Evolutionary conservation across 495 filamentous ascomycete genomes (phyloP), one percentile per base, ranked within the genome.

Genomic region (Penicillium robsamsonii): DNA sequence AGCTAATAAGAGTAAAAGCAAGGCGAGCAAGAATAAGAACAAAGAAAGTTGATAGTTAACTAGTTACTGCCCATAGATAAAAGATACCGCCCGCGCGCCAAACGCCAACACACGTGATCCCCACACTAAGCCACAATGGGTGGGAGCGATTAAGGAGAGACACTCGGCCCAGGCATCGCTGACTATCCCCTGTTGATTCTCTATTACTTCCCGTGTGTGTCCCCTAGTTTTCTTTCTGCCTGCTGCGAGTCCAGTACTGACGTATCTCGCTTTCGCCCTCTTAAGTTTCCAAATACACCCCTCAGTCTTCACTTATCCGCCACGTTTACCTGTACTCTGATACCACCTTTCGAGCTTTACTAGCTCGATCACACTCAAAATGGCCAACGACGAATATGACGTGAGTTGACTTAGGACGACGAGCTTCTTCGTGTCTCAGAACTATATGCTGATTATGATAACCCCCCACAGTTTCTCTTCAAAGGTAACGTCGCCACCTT

Each of bases 301-400:
- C 24, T 44, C 38, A 50, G 20, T 52, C 56, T 53, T 60, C 46
- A 53, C 49, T 50, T 53, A 49, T 51, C 42, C 58, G 46, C 55
- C 44, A 58, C 59, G 62, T 67, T 56, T 50, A 63, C 63, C 64
- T 63, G 25, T 18, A 52, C 50, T 60, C 58, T 61, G 43, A 43
- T 60, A 61, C 47, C 49, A 47, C 46, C 47, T 48, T 37, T 56
- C 55, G 55, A 51, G 55, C 55, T 57, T 33, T 29, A 42, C 38
- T 30, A 45, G 55, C 47, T 57, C 47, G 29, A 51, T 38, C 46
- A 44, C 47, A 42, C 46, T 55, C 66, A 67, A 57, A 33, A 99
- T 99, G 95, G 95, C 95, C 66, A 99, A 99, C 85, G 95, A 99
- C 80, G 95, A 99, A 81, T 97, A 99, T 77, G 94, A 99, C 88